Evolutionary conservation across 148 eudicot genomes (phyloP).

Genomic region (Cornus kousa): DNA sequence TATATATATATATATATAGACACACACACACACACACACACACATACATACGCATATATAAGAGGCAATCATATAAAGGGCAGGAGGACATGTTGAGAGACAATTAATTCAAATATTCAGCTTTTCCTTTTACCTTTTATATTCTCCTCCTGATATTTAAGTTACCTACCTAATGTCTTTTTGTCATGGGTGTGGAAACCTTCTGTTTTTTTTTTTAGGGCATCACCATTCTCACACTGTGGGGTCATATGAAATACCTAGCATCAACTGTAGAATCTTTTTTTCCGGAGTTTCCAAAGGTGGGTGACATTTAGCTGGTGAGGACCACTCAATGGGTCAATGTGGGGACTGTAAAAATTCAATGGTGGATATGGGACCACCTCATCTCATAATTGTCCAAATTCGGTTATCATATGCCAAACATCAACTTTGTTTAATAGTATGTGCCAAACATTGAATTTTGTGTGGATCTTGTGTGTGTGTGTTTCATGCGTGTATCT

Average conservation of each 20-base stretch:
- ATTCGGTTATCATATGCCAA: too few species aligned
- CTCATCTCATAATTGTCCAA: too few species aligned
- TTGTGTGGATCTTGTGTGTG: too few species aligned
- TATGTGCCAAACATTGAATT: too few species aligned
- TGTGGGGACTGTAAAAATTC: background rate
- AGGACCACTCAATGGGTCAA: slow-evolving; percentile 6
- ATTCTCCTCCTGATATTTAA: slow-evolving; percentile 7
- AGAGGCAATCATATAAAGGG: slow-evolving; percentile 3
- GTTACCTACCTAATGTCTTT: slow-evolving; percentile 5
- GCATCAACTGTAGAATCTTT: background rate
- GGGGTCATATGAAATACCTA: slow-evolving; percentile 9
- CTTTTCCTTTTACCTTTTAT: slow-evolving; percentile 17
- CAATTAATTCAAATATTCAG: slow-evolving; percentile 36
- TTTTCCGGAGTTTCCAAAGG: background rate
- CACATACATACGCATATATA: too few species aligned
- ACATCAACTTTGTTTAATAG: too few species aligned
- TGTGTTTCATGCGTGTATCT: too few species aligned
- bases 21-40: too few species aligned
- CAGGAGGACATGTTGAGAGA: slow-evolving; percentile 18
- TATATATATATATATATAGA: too few species aligned
- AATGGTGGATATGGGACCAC: too few species aligned
- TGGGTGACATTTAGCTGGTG: background rate
- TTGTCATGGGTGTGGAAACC: slow-evolving; percentile 11
- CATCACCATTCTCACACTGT: background rate
- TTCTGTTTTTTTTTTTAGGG: background rate